A percentile compares a stretch with the other conserved stretches of the same genome.
Conservation (phyloP, 768 basidiomycete species). For the Mycena crocata region DNA sequence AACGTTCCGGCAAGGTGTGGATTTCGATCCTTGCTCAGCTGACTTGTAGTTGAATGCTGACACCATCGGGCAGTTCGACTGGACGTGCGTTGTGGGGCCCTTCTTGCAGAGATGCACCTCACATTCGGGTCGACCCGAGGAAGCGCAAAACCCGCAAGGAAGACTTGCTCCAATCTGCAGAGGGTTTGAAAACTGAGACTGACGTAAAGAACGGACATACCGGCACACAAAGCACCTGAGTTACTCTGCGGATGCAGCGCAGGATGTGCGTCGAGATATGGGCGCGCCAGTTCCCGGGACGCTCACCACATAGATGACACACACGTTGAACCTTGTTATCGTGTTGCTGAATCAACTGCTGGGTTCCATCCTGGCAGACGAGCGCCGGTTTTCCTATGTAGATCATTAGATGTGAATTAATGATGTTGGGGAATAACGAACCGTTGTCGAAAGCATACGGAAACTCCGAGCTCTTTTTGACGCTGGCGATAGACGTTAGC, state of each 20-base stretch:
- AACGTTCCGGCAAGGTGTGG: constrained; percentile 12
- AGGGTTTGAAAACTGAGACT: not conserved
- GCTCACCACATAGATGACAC: constrained; percentile 14
- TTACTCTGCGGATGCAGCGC: constrained; percentile 4
- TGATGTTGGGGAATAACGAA: not conserved
- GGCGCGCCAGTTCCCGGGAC: constrained; percentile 10
- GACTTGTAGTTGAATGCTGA: constrained; percentile 4
- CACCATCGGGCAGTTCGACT: not conserved
- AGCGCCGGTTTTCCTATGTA: constrained; percentile 9
- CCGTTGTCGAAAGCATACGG: constrained; percentile 21
- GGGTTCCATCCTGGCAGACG: constrained; percentile 7
- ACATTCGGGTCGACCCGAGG: not conserved
- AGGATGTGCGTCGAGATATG: constrained; percentile 18
- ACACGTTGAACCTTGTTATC: constrained; percentile 8
- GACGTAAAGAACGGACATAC: not conserved
- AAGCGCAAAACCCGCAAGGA: constrained; percentile 17
- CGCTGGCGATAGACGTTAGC: not conserved
- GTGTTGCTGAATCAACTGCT: constrained; percentile 1
- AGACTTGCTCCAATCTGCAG: not conserved
- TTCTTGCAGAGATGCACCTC: not conserved
- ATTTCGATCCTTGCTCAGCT: constrained; percentile 9
- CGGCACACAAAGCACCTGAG: not conserved
- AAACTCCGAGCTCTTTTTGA: constrained; percentile 1
- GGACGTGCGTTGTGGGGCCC: not conserved
- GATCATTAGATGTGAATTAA: not conserved